Base-by-base conservation (phyloP, 306 rosid species). In the Inga leiocalycina region DNA sequence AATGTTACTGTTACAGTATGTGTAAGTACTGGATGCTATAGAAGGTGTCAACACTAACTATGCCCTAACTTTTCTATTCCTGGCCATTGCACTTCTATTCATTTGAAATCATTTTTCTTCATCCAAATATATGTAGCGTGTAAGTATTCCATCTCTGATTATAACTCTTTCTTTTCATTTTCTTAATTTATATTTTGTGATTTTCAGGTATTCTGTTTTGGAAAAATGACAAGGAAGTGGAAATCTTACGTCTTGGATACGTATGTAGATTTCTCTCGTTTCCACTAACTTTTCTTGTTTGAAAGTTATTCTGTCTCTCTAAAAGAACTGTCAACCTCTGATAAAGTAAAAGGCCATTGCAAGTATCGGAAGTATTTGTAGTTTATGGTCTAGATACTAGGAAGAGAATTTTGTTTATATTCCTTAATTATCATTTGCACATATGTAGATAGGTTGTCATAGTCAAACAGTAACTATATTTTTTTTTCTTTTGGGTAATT, bases 191-290 rank as follows among this genome's bases (percentile, higher is more conserved):
- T 78, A 75, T 45, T 44, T 79, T 79, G 10, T 65, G n/a, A 79
- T 71, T 91, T 92, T 74, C 90, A 94, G 97, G 96, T 77, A 73
- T 90, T 86, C 86, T 90, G 20, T 56, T 78, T 41, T 94, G 94
- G 98, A 81, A 79, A 45, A 92, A 92, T 61, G 97, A 94, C 85
- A 89, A 91, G 78, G 97, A 94, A 43, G 94, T 96, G 54, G 88
- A 89, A 87, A 73, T 82, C 71, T 86, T 94, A 87, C 96, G 98
- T 14, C 78, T 94, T 86, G 98, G 97, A 85, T 90, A 87, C 83
- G 98, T 94, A 94, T 80, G 91, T 81, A 66, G n/a, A 30, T 15
- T 13, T 59, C 27, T 52, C 74, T 59, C 70, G 56, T 49, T 78
- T 49, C 65, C 32, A 14, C 81, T 67, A 37, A 39, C 67, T 64